phyloP scores from a whole-genome alignment of 441 rosid genomes.

The Caryocar brasiliense region DNA sequence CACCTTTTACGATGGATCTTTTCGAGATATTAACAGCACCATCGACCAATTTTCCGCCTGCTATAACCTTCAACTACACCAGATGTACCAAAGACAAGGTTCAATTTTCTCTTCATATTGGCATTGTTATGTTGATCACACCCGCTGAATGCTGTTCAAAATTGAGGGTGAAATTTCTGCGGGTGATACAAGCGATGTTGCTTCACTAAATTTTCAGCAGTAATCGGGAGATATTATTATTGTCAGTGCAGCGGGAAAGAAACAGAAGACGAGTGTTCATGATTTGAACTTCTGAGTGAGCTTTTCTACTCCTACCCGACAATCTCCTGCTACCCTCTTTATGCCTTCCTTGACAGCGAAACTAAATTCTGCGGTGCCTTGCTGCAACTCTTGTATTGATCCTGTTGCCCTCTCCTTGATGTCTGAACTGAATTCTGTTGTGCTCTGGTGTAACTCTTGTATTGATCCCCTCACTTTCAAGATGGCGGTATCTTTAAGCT shows the following conservation, averaged over 20 bases:
- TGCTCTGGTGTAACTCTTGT: slow-evolving; percentile 41
- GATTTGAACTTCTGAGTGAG: slow-evolving; percentile 66
- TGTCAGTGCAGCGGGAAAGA: not conserved
- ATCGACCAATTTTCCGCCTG: no score
- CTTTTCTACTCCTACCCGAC: slow-evolving; percentile 63
- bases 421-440: slow-evolving; percentile 28
- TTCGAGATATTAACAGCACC: no score
- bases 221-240: no score
- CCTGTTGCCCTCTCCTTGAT: slow-evolving; percentile 39
- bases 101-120: no score
- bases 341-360: slow-evolving; percentile 46
- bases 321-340: slow-evolving; percentile 62
- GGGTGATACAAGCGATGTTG: no score
- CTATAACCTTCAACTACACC: no score
- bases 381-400: slow-evolving; percentile 47
- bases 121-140: no score
- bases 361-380: slow-evolving; percentile 32
- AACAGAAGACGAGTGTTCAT: slow-evolving; percentile 7
- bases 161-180: no score
- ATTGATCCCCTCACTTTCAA: slow-evolving; percentile 32
- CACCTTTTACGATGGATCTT: no score
- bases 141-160: no score
- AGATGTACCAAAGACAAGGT: no score
- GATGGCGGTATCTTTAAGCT: slow-evolving; percentile 27
- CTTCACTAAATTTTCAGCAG: no score